Evolutionary conservation across 345 rosid genomes (phyloP), one percentile per base, ranked within the genome.

Genomic region (Psidium friedrichsthalianum): DNA sequence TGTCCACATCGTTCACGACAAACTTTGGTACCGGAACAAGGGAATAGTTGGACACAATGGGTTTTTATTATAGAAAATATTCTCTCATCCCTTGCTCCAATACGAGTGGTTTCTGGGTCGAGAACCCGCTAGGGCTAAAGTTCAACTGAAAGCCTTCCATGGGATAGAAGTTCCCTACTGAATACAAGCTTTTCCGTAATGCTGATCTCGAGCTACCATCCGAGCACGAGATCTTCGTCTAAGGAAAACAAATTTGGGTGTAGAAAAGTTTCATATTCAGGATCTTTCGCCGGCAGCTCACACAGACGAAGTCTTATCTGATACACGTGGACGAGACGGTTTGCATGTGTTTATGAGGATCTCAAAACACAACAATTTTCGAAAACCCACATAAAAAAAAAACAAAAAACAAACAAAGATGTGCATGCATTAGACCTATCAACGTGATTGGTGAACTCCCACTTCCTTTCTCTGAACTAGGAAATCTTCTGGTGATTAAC

Each of bases 221-320:
- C 1, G 1, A 61, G 47, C 80, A 36, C 7, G 3, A 36, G 9
- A 8, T 2, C 47, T 32, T 32, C 13, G 2, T 36, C 21, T 36
- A 18, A 69, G 3, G 36, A 20, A 7, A 69, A 36, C 9, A 16
- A 61, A 61, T 32, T 36, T 32, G 1, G 24, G 22, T 8, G 25
- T 2, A 0, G 47, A 5, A 0, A 69, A 32, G 13, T 69, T 36
- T 69, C 13, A 18, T 36, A 18, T 1, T 20, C 36, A 21, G 1
- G 14, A 64, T 69, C 25, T 36, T 36, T 2, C 21, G 7, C 3
- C 5, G 5, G 47, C 2, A 18, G 6, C 1, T 9, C 5, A 3
- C 1, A 1, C 0, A 0, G 6, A 3, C 5, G 7, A 36, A 36
- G 5, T 16, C 14, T 69, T 18, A 69, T 69, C 2, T 1, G 0